Conservation (phyloP, 805 yeast species). For the Yamadazyma sp. region DNA sequence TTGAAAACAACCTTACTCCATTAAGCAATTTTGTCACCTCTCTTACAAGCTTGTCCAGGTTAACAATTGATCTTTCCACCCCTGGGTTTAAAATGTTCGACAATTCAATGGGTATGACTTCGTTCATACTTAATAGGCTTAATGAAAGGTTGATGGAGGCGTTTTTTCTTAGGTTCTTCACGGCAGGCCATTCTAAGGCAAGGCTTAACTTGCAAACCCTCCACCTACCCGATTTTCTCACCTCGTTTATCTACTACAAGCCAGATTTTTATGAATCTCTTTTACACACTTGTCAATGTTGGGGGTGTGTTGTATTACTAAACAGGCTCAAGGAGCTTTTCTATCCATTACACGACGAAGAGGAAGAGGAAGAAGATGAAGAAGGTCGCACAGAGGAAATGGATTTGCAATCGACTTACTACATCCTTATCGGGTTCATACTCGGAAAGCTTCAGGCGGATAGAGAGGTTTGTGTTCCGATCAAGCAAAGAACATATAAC, state of each 20-base stretch:
- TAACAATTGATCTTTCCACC: constrained; percentile 33
- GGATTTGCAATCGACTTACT: constrained; percentile 29
- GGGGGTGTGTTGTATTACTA: constrained; percentile 34
- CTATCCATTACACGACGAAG: constrained; percentile 21
- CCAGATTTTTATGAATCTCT: constrained; percentile 35
- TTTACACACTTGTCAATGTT: constrained; percentile 36
- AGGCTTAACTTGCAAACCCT: constrained; percentile 22
- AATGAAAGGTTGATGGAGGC: constrained; percentile 37
- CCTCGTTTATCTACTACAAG: constrained; percentile 37
- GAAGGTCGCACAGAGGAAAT: constrained; percentile 12
- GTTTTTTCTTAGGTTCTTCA: constrained; percentile 30
- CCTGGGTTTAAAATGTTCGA: constrained; percentile 40
- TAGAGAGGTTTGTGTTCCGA: constrained; percentile 37
- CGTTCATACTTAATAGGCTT: constrained; percentile 28
- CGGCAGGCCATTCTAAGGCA: constrained; percentile 9
- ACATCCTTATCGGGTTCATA: constrained; percentile 32
- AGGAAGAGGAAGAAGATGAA: constrained; percentile 14
- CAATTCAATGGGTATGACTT: constrained; percentile 29
- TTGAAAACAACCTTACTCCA: constrained; percentile 31
- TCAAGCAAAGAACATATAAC: constrained; percentile 24
- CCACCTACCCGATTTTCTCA: constrained; percentile 35
- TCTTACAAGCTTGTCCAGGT: constrained; percentile 21
- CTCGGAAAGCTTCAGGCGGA: constrained; percentile 36
- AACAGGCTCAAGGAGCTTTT: constrained; percentile 22
- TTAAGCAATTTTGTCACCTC: constrained; percentile 30